Evolutionary conservation across 805 yeast species (phyloP), one percentile per base, ranked within the genome.

Genomic region (Nakazawaea molendinolei): DNA sequence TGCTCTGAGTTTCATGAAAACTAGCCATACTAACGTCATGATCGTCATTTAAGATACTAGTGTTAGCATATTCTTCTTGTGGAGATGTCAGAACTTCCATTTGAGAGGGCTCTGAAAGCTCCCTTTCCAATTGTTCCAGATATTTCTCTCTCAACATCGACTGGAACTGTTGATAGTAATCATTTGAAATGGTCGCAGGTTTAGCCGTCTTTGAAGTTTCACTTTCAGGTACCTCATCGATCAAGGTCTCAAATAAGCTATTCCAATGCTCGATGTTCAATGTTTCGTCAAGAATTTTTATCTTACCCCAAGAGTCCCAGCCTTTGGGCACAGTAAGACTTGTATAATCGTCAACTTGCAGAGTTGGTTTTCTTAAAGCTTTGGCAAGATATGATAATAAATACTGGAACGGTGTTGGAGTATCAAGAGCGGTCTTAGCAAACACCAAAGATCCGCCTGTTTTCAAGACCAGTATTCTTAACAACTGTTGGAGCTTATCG

Each of bases 241-340:
- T n/a, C n/a, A n/a, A n/a, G n/a, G n/a, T n/a, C n/a, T n/a, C n/a
- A n/a, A n/a, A n/a, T n/a, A n/a, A n/a, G n/a, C 16, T 55, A 48
- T 28, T 66, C 46, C 23, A 24, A 38, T n/a, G 4, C 34, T 46
- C 47, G 13, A 56, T 52, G n/a, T 60, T 53, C 14, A 63, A 55
- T 0, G 35, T 29, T 4, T 60, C 69, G 35, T 56, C 51, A 15
- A 68, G 33, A 0, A 65, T 54, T 23, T 56, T 47, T 19, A 79
- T 76, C 44, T 74, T 69, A 15, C 62, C 61, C 62, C 68, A 60
- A 3, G 77, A 55, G 43, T 79, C 86, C 58, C 67, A 59, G 0
- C 71, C 76, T 5, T 41, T 38, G 0, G 80, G 79, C 2, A 77
- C 60, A 15, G 53, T 28, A 12, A 56, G 34, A 9, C 33, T 27